Percentiles rank a stretch among this genome's conserved stretches.
Conservation (phyloP, 495 filamentous ascomycete species). For the Xylaria palmicola region DNA sequence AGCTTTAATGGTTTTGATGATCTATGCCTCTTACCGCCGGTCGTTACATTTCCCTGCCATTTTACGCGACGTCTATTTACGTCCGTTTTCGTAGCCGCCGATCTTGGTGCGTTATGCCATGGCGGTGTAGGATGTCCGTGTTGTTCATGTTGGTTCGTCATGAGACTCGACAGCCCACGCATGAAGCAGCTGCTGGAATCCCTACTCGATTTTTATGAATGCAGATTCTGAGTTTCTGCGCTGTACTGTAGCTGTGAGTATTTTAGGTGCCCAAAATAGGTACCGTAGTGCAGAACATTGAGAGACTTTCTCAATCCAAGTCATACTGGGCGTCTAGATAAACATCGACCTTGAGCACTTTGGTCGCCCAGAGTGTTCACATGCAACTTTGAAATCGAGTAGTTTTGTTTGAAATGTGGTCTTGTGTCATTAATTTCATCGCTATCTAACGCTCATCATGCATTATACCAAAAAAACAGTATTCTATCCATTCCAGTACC, state of each 20-base stretch:
- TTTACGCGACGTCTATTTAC: too few species aligned
- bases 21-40: slow-evolving; percentile 61
- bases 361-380: too few species aligned
- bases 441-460: slow-evolving; percentile 3
- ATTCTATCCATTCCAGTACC: neutral
- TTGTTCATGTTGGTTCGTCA: neutral
- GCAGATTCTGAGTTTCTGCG: too few species aligned
- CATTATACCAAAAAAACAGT: neutral
- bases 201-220: neutral
- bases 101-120: neutral
- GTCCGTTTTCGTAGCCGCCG: neutral
- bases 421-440: slow-evolving; percentile 12
- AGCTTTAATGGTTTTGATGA: slow-evolving; percentile 47
- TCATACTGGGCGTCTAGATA: too few species aligned
- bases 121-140: neutral
- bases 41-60: slow-evolving; percentile 50
- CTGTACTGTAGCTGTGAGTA: too few species aligned
- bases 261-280: too few species aligned
- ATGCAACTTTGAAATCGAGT: neutral
- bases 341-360: too few species aligned
- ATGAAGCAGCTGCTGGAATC: neutral
- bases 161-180: too few species aligned
- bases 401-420: slow-evolving; percentile 15
- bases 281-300: too few species aligned
- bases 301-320: too few species aligned